phyloP scores from a whole-genome alignment of 2,329 filamentous ascomycete genomes.

The Boeremia exigua region DNA sequence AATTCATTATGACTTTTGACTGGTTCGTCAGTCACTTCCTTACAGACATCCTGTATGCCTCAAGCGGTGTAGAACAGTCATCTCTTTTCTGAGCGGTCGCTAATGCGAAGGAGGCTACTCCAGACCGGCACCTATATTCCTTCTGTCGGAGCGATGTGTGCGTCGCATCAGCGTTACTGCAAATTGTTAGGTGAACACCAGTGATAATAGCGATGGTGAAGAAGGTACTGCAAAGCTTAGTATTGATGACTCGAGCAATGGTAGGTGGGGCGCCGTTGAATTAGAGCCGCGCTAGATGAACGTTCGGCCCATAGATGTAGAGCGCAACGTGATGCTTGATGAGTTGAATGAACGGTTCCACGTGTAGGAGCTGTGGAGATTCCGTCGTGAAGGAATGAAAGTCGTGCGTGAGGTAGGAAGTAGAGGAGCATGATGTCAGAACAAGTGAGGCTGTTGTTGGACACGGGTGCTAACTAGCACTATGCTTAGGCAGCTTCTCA shows the following conservation, averaged over 20 bases:
- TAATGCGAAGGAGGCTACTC: too few species aligned
- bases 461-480: background rate
- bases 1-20: too few species aligned
- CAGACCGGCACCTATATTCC: too few species aligned
- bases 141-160: too few species aligned
- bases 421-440: background rate
- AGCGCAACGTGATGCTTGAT: background rate
- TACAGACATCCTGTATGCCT: background rate
- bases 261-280: background rate
- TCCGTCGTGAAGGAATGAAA: background rate
- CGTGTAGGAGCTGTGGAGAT: background rate
- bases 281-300: slow-evolving; percentile 4
- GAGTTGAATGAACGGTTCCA: too few species aligned
- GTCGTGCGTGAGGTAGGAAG: background rate
- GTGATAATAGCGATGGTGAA: background rate
- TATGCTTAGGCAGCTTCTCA: slow-evolving; percentile 5
- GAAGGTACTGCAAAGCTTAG: background rate
- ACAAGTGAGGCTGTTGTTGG: background rate
- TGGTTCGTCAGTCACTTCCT: background rate
- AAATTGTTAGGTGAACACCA: background rate
- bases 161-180: too few species aligned
- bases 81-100: background rate
- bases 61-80: background rate
- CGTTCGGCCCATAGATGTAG: background rate
- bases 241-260: background rate